Base-by-base conservation (phyloP, 2,329 filamentous ascomycete genomes). In the Diaporthe citrichinensis region DNA sequence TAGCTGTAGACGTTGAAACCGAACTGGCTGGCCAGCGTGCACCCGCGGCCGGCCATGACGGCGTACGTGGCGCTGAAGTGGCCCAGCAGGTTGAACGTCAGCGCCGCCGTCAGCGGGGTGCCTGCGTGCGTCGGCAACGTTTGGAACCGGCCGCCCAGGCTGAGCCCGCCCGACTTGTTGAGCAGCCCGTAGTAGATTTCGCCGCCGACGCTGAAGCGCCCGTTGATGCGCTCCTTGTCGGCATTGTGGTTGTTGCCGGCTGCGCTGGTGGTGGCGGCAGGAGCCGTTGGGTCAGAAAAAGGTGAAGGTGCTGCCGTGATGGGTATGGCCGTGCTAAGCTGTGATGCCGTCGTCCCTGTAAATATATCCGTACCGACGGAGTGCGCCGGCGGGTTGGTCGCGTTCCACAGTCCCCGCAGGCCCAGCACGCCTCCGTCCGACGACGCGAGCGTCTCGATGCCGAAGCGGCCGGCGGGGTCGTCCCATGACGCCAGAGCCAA, bases 1-100 rank as follows among this genome's bases (percentile, higher is more conserved):
- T 98, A 99, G 82, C 95, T 98, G 85, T 98, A 98, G 68, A 98
- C 94, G 81, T 99, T 99, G 85, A 99, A 99, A 81, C 97, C 95
- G 85, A 98, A 96, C 68, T 94, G 92, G 31, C 95, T 97, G 78
- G 95, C 97, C 68, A 99, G 90, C 15, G 95, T 94, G 79, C 98
- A 91, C 80, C 95, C 92, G 25, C 46, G 65, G 46, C 91, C 91
- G 2, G 96, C 96, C 81, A 95, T 94, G 65, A 98, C 94, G 0
- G 97, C 94, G 83, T 99, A 99, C 23, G 92, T 98, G 49, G 95
- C 95, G 74, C 94, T 96, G 76, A 99, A 89, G 81, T 95, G 98
- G 25, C 97, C 97, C 91, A 98, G 98, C 67, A 99, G 87, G 79
- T 98, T 98, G 67, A 98, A 85, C 10, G 96, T 98, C 80, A 98